Conservation (phyloP, 305 asterid genomes). For the Nicotiana rustica region DNA sequence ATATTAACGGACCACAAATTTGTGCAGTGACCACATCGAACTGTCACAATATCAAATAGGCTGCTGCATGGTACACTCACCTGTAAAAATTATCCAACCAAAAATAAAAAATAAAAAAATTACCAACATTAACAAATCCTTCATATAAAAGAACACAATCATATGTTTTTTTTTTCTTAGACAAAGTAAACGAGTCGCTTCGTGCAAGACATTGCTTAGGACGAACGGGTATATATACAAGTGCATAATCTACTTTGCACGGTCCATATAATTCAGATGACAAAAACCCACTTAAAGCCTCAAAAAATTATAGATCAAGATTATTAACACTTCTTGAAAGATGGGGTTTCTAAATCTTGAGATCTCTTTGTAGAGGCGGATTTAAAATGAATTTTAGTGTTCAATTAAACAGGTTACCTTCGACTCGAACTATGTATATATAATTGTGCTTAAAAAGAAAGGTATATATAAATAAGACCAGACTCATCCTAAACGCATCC, state of each 20-base stretch:
- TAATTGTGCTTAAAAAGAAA: too few species aligned
- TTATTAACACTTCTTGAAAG: background rate
- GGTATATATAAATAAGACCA: too few species aligned
- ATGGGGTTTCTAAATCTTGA: background rate
- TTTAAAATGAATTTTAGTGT: background rate
- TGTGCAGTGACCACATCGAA: constrained; percentile 91
- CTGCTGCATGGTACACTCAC: constrained; percentile 95
- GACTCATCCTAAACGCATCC: too few species aligned
- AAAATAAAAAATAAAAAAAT: background rate
- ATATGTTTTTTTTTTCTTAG: too few species aligned
- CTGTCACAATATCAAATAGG: constrained; percentile 83
- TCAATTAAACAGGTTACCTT: background rate
- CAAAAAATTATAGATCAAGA: background rate
- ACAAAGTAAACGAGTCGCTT: too few species aligned
- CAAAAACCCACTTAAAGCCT: too few species aligned
- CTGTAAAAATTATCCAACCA: constrained; percentile 43
- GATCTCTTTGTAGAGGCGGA: background rate
- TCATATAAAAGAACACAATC: too few species aligned
- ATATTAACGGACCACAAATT: constrained; percentile 87
- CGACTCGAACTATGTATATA: background rate
- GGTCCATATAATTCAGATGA: background rate
- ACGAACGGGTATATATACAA: too few species aligned
- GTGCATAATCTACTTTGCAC: background rate
- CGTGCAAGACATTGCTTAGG: too few species aligned
- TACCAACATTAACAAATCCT: background rate